Evolutionary conservation across 176 grass and related monocot species (phyloP), one percentile per base, ranked within the genome.

Genomic region (Oropetium thomaeum): DNA sequence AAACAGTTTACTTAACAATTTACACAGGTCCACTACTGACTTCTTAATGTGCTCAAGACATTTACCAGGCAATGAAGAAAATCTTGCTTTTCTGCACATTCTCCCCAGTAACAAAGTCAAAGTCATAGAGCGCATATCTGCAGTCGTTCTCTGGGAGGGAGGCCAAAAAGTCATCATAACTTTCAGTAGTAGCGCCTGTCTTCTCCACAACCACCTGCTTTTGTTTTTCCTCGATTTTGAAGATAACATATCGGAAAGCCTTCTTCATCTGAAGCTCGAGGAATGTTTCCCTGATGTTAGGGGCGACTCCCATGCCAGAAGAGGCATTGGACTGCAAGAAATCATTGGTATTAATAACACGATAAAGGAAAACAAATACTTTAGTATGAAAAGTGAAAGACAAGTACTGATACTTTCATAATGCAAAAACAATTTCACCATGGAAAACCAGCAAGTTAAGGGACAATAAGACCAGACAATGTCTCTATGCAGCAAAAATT

Each of bases 31-130:
- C 2, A 29, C 8, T 75, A 15, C 47, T 10, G 42, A 29, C 42
- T n/a, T 28, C 33, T 16, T 55, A 20, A 59, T 32, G 3, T 47
- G 74, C 55, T 28, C 27, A 65, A 47, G 55, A 87, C 23, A 1
- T 80, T 93, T 79, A 97, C 93, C 93, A 97, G 31, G 93, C 88
- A 80, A 97, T 90, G 86, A 97, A 97, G 69, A 97, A 97, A 66
- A 97, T 97, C 86, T 97, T 97, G 90, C 93, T 97, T 82, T 97
- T 97, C 81, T 93, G 93, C 64, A 92, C 92, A 49, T 97, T 97
- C 54, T 97, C 93, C 10, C 85, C 93, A 58, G 93, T 97, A 57
- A 97, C 93, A 42, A 97, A 97, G 84, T 97, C 93, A 58, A 97
- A 97, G 78, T 97, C 93, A 83, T 97, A 97, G 60, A 97, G 47